phyloP scores from a whole-genome alignment of 495 filamentous ascomycete genomes.

The Neurospora sp. region DNA sequence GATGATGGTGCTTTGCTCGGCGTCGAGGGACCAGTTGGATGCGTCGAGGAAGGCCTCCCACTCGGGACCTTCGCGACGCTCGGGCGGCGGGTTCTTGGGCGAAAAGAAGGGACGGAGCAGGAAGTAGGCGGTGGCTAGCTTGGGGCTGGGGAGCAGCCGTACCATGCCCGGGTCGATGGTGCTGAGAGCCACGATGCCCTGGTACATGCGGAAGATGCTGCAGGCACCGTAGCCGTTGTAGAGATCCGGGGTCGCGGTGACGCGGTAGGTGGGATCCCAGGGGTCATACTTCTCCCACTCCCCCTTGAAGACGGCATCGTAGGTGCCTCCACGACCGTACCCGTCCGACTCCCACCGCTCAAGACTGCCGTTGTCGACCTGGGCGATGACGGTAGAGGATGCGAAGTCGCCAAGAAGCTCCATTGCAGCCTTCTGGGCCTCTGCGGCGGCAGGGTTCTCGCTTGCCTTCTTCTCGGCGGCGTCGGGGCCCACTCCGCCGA shows the following conservation, averaged over 20 bases:
- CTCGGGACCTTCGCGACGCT: slow-evolving; percentile 22
- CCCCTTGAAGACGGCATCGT: slow-evolving; percentile 64
- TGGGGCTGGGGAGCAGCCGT: slow-evolving; percentile 72
- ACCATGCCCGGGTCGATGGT: slow-evolving; percentile 73
- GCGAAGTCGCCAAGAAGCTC: slow-evolving; percentile 36
- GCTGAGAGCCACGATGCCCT: slow-evolving; percentile 79
- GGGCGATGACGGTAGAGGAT: slow-evolving; percentile 45
- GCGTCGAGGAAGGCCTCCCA: slow-evolving; percentile 43
- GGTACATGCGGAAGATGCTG: slow-evolving; percentile 82
- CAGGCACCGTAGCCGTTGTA: slow-evolving; percentile 84
- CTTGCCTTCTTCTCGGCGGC: slow-evolving; percentile 7
- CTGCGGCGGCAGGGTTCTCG: slow-evolving; percentile 10
- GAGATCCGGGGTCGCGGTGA: slow-evolving; percentile 64
- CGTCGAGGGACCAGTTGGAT: slow-evolving; percentile 47
- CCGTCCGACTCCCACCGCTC: slow-evolving; percentile 86
- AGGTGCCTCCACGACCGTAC: slow-evolving; percentile 63
- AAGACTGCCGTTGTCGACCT: slow-evolving; percentile 77
- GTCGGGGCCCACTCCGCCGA: slow-evolving; percentile 26
- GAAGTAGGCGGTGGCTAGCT: slow-evolving; percentile 74
- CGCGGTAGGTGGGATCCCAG: slow-evolving; percentile 68
- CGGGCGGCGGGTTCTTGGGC: slow-evolving; percentile 37
- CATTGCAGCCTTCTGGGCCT: slow-evolving; percentile 19
- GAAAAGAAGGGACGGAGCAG: slow-evolving; percentile 81
- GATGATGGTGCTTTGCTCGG: slow-evolving; percentile 46
- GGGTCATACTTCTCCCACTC: slow-evolving; percentile 82